A percentile compares a stretch with the other conserved stretches of the same genome.
These are phyloP conservation scores for Phytophthora colocasiae DNA, from an alignment of 352 stramenopile species.

Conservation along the genomic window DNA sequence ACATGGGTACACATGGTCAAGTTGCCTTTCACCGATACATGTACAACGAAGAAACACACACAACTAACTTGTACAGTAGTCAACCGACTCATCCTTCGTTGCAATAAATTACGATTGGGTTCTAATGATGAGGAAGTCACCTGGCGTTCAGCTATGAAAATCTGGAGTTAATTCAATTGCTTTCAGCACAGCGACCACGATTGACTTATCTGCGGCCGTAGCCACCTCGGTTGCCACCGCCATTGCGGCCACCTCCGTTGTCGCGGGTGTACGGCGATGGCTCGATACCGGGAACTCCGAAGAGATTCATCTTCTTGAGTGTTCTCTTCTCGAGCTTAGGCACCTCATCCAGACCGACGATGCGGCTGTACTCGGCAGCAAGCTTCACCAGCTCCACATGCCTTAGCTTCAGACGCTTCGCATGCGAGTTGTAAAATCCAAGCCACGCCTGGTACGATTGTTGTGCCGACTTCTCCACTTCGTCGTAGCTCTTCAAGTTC, in stretches of 20 bases:
- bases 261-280: slow-evolving; percentile 47
- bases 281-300: slow-evolving; percentile 77
- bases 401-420: slow-evolving; percentile 60
- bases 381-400: slow-evolving; percentile 70
- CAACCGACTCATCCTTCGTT: slow-evolving; percentile 50
- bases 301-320: slow-evolving; percentile 86
- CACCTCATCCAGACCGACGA: slow-evolving; percentile 69
- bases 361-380: slow-evolving; percentile 67
- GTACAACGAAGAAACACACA: too few relatives aligned
- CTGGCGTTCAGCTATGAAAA: slow-evolving; percentile 29
- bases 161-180: slow-evolving; percentile 1
- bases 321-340: slow-evolving; percentile 89
- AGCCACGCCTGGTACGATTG: slow-evolving; percentile 96
- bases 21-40: background rate
- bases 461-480: slow-evolving; percentile 81
- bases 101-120: slow-evolving; percentile 50
- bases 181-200: slow-evolving; percentile 13
- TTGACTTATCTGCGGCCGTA: slow-evolving; percentile 38
- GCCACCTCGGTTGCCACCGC: slow-evolving; percentile 27
- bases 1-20: slow-evolving; percentile 18
- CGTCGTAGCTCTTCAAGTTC: slow-evolving; percentile 49
- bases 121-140: slow-evolving; percentile 50
- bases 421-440: slow-evolving; percentile 93
- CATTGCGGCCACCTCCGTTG: slow-evolving; percentile 30
- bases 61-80: slow-evolving; percentile 17